Evolutionary conservation across 352 stramenopile genomes (phyloP).

Genomic region (Elongisporangium undulatum): DNA sequence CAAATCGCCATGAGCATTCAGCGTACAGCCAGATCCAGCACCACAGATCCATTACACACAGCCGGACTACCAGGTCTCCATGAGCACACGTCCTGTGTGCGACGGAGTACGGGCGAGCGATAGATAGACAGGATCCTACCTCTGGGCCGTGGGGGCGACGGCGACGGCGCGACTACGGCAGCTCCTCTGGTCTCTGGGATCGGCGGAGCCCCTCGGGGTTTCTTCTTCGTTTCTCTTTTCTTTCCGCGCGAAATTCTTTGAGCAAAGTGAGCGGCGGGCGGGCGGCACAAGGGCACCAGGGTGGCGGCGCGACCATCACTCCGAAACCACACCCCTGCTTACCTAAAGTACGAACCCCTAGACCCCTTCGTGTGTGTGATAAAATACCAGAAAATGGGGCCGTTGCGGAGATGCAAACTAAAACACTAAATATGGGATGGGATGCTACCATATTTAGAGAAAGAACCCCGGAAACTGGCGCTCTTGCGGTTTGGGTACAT

Average conservation of each 20-base stretch:
- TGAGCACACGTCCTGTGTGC: too few relatives aligned
- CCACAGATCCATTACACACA: not conserved
- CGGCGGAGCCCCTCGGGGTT: not conserved
- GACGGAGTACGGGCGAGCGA: too few relatives aligned
- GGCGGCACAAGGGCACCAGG: not conserved
- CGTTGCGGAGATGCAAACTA: not conserved
- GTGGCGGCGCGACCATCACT: not conserved
- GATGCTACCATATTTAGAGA: not conserved
- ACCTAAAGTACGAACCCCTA: not conserved
- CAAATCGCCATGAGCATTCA: not conserved
- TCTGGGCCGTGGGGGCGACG: not conserved
- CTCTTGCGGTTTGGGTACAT: not conserved
- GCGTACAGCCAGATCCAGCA: not conserved
- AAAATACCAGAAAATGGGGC: not conserved
- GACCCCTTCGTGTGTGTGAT: too few relatives aligned
- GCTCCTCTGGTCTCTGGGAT: not conserved
- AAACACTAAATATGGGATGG: not conserved
- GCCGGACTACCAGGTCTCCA: not conserved
- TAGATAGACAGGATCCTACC: too few relatives aligned
- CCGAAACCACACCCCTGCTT: not conserved
- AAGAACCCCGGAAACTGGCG: not conserved
- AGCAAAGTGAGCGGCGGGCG: not conserved
- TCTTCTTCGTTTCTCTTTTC: not conserved
- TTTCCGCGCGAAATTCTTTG: not conserved
- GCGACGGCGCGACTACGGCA: too few relatives aligned